Conservation (phyloP, 2,329 filamentous ascomycete genomes). For the Cladosporium sp. region DNA sequence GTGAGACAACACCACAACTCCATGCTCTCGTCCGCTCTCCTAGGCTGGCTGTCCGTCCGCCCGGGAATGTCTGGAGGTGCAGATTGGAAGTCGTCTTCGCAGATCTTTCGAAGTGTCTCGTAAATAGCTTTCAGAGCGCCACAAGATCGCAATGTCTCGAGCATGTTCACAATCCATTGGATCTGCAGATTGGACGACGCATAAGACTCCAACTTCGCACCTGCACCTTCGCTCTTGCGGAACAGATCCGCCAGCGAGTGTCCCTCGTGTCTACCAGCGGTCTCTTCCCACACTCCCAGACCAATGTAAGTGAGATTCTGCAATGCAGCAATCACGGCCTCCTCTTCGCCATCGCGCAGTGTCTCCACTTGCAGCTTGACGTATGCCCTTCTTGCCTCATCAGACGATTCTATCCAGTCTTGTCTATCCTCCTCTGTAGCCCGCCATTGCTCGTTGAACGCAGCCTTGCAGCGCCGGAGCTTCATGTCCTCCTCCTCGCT, state of each 20-base stretch:
- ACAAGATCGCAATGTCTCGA: constrained; percentile 43
- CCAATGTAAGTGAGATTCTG: constrained; percentile 49
- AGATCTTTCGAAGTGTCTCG: constrained; percentile 37
- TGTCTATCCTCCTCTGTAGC: constrained; percentile 41
- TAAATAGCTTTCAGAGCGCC: constrained; percentile 44
- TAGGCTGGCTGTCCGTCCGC: constrained; percentile 30
- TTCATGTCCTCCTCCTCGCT: constrained; percentile 81
- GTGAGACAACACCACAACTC: constrained; percentile 54
- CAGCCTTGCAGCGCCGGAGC: constrained; percentile 70
- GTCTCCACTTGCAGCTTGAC: constrained; percentile 47
- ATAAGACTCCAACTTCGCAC: constrained; percentile 35
- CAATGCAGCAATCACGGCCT: constrained; percentile 38
- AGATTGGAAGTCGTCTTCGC: constrained; percentile 32
- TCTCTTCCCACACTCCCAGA: constrained; percentile 53
- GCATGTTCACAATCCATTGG: constrained; percentile 47
- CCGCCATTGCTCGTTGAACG: constrained; percentile 75
- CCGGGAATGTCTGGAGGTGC: constrained; percentile 24
- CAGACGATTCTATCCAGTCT: constrained; percentile 67
- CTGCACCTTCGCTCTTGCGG: constrained; percentile 26
- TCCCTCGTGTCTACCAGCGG: constrained; percentile 42
- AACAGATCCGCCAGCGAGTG: constrained; percentile 31
- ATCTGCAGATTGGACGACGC: constrained; percentile 44
- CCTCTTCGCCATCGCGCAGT: constrained; percentile 34
- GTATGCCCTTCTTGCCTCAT: constrained; percentile 59
- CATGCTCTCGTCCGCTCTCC: constrained; percentile 34